These are phyloP conservation scores for Fagopyrum esculentum DNA, from an alignment of 148 eudicot genomes.

Conservation along the genomic window DNA sequence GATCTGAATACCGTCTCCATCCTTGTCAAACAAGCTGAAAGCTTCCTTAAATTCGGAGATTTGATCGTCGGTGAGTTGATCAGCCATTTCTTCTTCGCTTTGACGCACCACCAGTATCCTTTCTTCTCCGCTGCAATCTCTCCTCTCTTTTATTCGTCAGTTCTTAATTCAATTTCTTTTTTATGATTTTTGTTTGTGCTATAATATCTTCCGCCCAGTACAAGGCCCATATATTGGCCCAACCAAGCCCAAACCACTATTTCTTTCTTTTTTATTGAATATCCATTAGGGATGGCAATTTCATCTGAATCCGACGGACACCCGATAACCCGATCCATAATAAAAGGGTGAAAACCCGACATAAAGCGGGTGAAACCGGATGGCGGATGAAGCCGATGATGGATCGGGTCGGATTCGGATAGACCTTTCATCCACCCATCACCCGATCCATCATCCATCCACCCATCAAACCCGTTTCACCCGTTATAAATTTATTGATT, in stretches of 20 bases:
- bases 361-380: no score
- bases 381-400: no score
- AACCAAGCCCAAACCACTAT: neutral
- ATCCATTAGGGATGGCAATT: no score
- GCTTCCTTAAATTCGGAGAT: constrained; percentile 19
- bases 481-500: no score
- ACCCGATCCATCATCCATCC: no score
- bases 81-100: constrained; percentile 15
- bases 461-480: no score
- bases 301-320: no score
- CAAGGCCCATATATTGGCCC: neutral
- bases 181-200: neutral
- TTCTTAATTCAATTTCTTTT: neutral
- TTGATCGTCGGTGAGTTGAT: neutral
- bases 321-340: no score
- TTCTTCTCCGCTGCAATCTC: constrained; percentile 1
- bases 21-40: constrained; percentile 58
- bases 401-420: no score
- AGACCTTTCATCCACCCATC: no score
- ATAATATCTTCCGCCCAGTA: neutral
- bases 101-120: neutral
- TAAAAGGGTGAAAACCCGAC: no score
- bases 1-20: constrained; percentile 49
- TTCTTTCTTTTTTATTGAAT: no score
- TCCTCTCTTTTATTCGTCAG: neutral